Conservation (phyloP, 495 filamentous ascomycete genomes). For the Aspergillus ellipticus region DNA sequence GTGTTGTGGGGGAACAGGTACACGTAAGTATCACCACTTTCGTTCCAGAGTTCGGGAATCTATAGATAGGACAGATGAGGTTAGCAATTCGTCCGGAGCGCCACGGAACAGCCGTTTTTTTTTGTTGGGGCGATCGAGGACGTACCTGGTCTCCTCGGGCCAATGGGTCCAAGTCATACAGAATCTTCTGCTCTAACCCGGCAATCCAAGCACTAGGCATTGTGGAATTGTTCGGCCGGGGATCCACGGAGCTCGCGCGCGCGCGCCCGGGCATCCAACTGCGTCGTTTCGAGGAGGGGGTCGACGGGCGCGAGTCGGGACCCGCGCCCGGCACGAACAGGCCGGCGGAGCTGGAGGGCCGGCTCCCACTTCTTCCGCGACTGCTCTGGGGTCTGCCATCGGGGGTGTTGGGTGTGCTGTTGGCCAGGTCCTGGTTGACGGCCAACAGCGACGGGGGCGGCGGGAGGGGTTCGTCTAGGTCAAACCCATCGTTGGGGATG, state of each 20-base stretch:
- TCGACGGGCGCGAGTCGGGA: constrained; percentile 38
- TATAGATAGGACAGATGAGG: constrained; percentile 21
- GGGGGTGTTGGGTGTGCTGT: constrained; percentile 30
- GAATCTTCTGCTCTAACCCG: constrained; percentile 50
- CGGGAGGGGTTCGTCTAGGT: constrained; percentile 33
- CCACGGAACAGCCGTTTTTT: background rate
- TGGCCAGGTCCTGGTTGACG: constrained; percentile 41
- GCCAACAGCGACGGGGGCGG: constrained; percentile 42
- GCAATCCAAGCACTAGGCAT: constrained; percentile 59
- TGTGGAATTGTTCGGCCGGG: constrained; percentile 15
- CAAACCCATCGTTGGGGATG: constrained; percentile 26
- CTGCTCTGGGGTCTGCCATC: constrained; percentile 36
- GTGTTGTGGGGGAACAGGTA: constrained; percentile 72
- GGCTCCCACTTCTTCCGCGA: constrained; percentile 30
- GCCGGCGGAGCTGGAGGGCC: constrained; percentile 36
- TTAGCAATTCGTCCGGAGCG: constrained; percentile 3
- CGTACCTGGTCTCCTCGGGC: constrained; percentile 57
- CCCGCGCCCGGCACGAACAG: constrained; percentile 35
- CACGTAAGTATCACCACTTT: constrained; percentile 74
- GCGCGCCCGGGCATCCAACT: constrained; percentile 54
- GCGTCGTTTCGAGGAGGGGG: constrained; percentile 41
- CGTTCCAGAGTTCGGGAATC: constrained; percentile 88
- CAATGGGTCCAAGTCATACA: constrained; percentile 59
- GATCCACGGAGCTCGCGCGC: constrained; percentile 36
- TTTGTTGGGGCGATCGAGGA: background rate